These are phyloP conservation scores for Arthrobotrys conoides DNA, from an alignment of 2,329 filamentous ascomycete genomes.

Conservation along the genomic window DNA sequence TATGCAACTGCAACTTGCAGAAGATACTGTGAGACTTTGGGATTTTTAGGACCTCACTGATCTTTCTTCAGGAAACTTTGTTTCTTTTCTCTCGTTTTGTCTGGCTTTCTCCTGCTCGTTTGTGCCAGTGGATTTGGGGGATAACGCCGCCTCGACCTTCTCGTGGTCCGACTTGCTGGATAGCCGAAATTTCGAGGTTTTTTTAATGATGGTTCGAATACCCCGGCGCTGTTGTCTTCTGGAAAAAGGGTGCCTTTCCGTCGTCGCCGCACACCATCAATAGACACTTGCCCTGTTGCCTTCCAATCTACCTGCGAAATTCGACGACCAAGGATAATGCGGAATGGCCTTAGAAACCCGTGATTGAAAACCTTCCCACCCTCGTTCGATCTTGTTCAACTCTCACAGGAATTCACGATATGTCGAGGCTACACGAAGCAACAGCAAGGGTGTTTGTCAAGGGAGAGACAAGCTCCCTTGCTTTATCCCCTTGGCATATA, in stretches of 20 bases:
- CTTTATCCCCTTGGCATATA: constrained; percentile 55
- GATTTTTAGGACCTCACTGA: constrained; percentile 35
- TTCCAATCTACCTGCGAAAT: constrained; percentile 59
- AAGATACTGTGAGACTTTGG: constrained; percentile 20
- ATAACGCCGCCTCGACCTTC: constrained; percentile 58
- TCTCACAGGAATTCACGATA: constrained; percentile 34
- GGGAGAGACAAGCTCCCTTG: constrained; percentile 38
- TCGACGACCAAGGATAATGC: constrained; percentile 50
- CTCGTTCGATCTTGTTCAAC: constrained; percentile 26
- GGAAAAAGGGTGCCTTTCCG: constrained; percentile 38
- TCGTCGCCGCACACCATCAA: constrained; percentile 21
- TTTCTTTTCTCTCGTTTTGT: constrained; percentile 43
- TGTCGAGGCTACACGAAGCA: constrained; percentile 42
- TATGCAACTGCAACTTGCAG: constrained; percentile 49
- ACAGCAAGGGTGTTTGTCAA: constrained; percentile 54
- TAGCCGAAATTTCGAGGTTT: constrained; percentile 59
- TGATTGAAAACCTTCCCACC: constrained; percentile 40
- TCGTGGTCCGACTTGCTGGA: constrained; percentile 55
- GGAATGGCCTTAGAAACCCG: constrained; percentile 48
- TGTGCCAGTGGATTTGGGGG: constrained; percentile 42
- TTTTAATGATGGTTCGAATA: constrained; percentile 34
- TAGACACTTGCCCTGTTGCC: constrained; percentile 32
- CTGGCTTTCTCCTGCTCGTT: constrained; percentile 46
- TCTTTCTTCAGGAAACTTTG: constrained; percentile 22
- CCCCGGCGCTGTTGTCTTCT: constrained; percentile 48